phyloP scores from a whole-genome alignment of 148 eudicot genomes.

The Persicaria tinctoria region DNA sequence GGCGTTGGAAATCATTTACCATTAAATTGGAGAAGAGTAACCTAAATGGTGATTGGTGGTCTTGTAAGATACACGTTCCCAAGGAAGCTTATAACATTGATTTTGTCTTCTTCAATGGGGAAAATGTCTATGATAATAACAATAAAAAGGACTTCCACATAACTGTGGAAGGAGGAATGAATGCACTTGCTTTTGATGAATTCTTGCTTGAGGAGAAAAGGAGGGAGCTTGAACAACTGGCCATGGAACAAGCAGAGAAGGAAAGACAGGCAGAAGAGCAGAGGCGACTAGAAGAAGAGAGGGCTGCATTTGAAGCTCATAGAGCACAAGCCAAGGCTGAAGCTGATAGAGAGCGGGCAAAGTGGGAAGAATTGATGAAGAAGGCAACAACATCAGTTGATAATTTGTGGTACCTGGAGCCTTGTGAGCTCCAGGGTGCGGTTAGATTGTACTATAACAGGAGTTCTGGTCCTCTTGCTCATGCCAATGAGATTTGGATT shows the following conservation, averaged over 20 bases:
- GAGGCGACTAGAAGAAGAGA: conserved; percentile 65
- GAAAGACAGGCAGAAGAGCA: conserved; percentile 71
- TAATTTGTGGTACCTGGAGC: conserved; percentile 64
- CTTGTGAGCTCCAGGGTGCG: conserved; percentile 52
- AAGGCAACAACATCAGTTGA: conserved; percentile 39
- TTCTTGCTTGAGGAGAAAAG: conserved; percentile 91
- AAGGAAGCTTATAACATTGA: conserved; percentile 78
- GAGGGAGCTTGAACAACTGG: conserved; percentile 66
- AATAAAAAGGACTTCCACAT: conserved; percentile 73
- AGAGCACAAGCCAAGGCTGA: conserved; percentile 71
- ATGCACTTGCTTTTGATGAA: conserved; percentile 60
- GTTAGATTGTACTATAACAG: conserved; percentile 70
- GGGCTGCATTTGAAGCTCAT: conserved; percentile 73
- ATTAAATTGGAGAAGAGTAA: conserved; percentile 50
- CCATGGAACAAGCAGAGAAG: conserved; percentile 65
- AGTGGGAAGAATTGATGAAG: conserved; percentile 36
- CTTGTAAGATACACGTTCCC: conserved; percentile 78
- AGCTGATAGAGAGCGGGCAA: conserved; percentile 41
- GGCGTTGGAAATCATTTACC: conserved; percentile 91
- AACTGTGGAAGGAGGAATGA: conserved; percentile 69
- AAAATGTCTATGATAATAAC: conserved; percentile 87
- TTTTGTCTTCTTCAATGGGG: conserved; percentile 81
- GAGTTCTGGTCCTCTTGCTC: conserved; percentile 75
- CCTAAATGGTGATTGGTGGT: conserved; percentile 95
- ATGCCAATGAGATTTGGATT: conserved; percentile 75